Percentiles rank a stretch among this genome's conserved stretches.
phyloP scores from a whole-genome alignment of 148 eudicot genomes.

The Vaccinium myrtillus region DNA sequence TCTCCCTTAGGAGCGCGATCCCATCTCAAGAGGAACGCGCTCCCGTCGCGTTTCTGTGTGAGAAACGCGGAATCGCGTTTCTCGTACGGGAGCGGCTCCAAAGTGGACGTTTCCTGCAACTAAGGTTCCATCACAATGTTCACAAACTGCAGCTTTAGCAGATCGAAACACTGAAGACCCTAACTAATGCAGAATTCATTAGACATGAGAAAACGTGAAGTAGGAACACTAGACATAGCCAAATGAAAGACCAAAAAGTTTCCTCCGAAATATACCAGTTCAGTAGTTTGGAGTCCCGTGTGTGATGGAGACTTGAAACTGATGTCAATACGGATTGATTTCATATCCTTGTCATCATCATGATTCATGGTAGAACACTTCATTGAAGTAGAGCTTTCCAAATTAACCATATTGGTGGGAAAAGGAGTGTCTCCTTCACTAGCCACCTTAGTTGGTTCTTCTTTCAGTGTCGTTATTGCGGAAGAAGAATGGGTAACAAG shows the following conservation, averaged over 20 bases:
- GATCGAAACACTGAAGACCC: background rate
- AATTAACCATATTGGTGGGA: constrained; percentile 34
- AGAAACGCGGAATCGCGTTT: no score
- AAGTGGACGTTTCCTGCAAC: no score
- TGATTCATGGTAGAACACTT: constrained; percentile 35
- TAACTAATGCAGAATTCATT: background rate
- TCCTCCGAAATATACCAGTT: constrained; percentile 55
- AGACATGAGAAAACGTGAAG: background rate
- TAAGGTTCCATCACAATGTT: constrained; percentile 8
- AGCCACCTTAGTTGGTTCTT: constrained; percentile 40
- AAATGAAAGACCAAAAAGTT: constrained; percentile 7
- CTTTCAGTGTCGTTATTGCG: constrained; percentile 37
- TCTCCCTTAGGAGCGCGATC: no score
- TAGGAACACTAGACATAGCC: background rate
- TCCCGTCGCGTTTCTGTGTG: no score
- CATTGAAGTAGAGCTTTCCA: constrained; percentile 39
- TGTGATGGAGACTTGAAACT: constrained; percentile 94
- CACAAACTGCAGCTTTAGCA: background rate
- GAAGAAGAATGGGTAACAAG: constrained; percentile 46
- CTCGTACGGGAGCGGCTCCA: no score
- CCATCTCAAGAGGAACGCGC: no score
- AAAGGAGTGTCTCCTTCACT: constrained; percentile 32
- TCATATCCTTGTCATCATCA: constrained; percentile 39
- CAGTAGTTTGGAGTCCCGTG: constrained; percentile 93
- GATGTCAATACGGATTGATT: constrained; percentile 86